These are phyloP conservation scores for Aspergillus phoenicis DNA, from an alignment of 2,329 filamentous ascomycete species.

Conservation along the genomic window DNA sequence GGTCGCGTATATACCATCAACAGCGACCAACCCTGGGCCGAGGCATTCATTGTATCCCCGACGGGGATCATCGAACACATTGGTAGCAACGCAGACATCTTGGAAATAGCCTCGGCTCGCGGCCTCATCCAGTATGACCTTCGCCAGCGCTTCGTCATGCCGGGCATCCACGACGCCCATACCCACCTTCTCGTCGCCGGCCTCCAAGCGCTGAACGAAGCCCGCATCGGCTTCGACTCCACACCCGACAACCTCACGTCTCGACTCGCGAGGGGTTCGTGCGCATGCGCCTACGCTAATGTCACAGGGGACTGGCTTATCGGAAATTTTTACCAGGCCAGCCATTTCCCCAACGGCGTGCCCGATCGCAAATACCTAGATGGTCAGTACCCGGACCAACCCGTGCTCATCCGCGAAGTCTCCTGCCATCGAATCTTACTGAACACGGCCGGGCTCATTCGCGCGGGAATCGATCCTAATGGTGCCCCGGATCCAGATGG, in stretches of 20 bases:
- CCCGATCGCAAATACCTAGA: constrained; percentile 29
- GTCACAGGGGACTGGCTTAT: constrained; percentile 28
- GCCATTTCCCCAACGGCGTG: constrained; percentile 19
- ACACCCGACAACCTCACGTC: constrained; percentile 26
- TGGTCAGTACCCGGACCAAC: constrained; percentile 31
- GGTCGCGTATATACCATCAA: constrained; percentile 36
- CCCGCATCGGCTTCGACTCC: constrained; percentile 29
- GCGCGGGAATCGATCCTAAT: constrained; percentile 29
- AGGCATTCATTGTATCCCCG: constrained; percentile 34
- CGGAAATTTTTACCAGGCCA: constrained; percentile 22
- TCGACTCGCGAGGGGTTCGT: constrained; percentile 29
- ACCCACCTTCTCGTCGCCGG: constrained; percentile 35
- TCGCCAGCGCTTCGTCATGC: constrained; percentile 36
- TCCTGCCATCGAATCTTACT: constrained; percentile 32
- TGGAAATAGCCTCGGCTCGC: constrained; percentile 16
- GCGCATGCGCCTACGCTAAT: constrained; percentile 31
- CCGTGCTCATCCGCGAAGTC: constrained; percentile 33
- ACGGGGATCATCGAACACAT: constrained; percentile 30
- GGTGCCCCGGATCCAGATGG: constrained; percentile 23
- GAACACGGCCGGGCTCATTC: constrained; percentile 30
- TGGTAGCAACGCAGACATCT: constrained; percentile 29
- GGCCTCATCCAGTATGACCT: constrained; percentile 30
- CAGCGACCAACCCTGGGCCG: constrained; percentile 19
- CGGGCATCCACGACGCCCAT: constrained; percentile 43
- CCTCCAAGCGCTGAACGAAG: constrained; percentile 29